A percentile compares a stretch with the other conserved stretches of the same genome.
phyloP scores from a whole-genome alignment of 352 stramenopile genomes.

The Peronospora belbahrii region DNA sequence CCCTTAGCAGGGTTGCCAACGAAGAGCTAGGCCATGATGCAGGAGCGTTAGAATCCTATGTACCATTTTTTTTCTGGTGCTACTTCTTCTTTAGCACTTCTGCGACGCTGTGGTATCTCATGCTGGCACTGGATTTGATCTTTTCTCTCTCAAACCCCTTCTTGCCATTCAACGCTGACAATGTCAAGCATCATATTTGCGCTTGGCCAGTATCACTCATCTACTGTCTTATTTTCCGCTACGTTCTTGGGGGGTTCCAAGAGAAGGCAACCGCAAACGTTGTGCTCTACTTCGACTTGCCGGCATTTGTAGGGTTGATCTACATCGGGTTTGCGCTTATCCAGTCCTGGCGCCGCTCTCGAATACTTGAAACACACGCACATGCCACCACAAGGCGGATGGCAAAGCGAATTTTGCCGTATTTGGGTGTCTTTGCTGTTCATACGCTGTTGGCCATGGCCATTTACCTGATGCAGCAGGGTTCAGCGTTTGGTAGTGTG shows the following conservation, averaged over 20 bases:
- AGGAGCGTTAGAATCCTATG: conserved; percentile 34
- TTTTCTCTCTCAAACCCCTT: conserved; percentile 85
- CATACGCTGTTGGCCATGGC: conserved; percentile 43
- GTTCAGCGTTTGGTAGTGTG: conserved; percentile 23
- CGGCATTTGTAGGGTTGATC: conserved; percentile 53
- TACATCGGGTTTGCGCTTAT: conserved; percentile 57
- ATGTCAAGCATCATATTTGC: conserved; percentile 75
- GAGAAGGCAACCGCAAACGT: conserved; percentile 29
- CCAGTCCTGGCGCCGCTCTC: conserved; percentile 59
- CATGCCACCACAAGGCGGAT: conserved; percentile 71
- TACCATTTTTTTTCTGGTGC: conserved; percentile 77
- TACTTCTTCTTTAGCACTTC: conserved; percentile 78
- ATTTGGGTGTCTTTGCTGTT: conserved; percentile 53
- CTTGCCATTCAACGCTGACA: conserved; percentile 80
- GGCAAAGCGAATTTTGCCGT: conserved; percentile 80
- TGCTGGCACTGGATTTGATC: conserved; percentile 79
- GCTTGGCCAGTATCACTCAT: conserved; percentile 65
- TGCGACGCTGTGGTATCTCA: conserved; percentile 77
- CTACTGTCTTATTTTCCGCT: conserved; percentile 67
- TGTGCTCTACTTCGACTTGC: conserved; percentile 62
- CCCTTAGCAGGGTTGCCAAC: conserved; percentile 59
- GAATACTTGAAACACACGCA: conserved; percentile 64
- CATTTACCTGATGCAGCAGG: conserved; percentile 46
- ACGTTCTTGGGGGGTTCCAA: conserved; percentile 35
- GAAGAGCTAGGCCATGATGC: conserved; percentile 30